Evolutionary conservation across 108 stramenopile species (phyloP).

Genomic region (Cyclotella kingstonii): DNA sequence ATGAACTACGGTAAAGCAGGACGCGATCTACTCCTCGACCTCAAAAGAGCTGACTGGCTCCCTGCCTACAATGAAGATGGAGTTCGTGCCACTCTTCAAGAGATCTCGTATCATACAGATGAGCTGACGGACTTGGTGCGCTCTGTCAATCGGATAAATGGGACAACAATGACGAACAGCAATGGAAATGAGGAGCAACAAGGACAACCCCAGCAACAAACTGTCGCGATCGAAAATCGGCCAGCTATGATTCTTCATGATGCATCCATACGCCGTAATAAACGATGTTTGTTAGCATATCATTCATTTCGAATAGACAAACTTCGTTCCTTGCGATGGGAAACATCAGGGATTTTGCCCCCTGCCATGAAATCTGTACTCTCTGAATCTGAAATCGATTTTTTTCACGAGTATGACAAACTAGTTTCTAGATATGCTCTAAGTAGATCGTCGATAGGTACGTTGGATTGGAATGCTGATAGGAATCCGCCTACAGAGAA

Average conservation of each 20-base stretch:
- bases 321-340: conserved; percentile 53
- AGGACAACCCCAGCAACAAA: conserved; percentile 41
- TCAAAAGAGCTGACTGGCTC: conserved; percentile 87
- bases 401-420: conserved; percentile 69
- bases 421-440: conserved; percentile 41
- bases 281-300: conserved; percentile 93
- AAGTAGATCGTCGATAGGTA: conserved; percentile 29
- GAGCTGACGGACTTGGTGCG: conserved; percentile 57
- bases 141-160: conserved; percentile 27
- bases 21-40: conserved; percentile 85
- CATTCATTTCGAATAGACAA: conserved; percentile 73
- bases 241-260: conserved; percentile 84
- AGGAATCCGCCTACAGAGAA: conserved; percentile 71
- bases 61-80: conserved; percentile 89
- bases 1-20: conserved; percentile 72
- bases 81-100: conserved; percentile 59
- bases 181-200: neutral
- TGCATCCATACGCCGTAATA: conserved; percentile 84
- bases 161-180: neutral
- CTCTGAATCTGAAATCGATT: conserved; percentile 60
- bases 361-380: conserved; percentile 41
- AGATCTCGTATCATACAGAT: conserved; percentile 57
- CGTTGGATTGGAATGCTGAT: conserved; percentile 58
- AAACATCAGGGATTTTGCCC: conserved; percentile 61
- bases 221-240: conserved; percentile 56